Evolutionary conservation across 441 rosid species (phyloP), one percentile per base, ranked within the genome.

Genomic region (Euphorbia schlechtendalii): DNA sequence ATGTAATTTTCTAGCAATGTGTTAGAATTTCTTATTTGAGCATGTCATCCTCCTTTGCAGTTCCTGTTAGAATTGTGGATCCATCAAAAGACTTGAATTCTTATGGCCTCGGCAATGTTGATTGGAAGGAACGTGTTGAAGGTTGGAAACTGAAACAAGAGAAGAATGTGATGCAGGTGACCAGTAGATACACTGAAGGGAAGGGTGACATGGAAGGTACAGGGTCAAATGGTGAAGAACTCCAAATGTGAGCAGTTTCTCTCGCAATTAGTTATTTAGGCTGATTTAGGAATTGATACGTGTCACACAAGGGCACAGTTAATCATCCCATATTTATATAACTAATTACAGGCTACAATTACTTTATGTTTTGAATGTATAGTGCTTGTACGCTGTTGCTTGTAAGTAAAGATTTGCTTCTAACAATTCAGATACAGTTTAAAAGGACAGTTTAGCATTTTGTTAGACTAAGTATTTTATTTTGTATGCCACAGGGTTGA

Each of bases 111-210:
- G 90, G 92, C 54, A 88, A 82, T 77, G 88, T 93, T 69, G 97
- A 93, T 81, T 93, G 97, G 98, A 93, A 93, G 82, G 98, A 90
- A 76, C 88, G 97, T 71, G 91, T 93, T 67, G 97, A 93, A 74
- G 92, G 98, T 55, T 93, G 98, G 98, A 93, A 93, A 76, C 89
- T 90, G 73, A 93, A 88, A 67, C 98, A 93, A 83, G 98, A 93
- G 68, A 93, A 88, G 75, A 86, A 77, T 71, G 80, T 82, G 80
- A 69, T 80, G 82, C 96, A 87, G 68, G 75, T 84, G 87, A 83
- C 81, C 63, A 82, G 73, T 76, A 85, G 89, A 78, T 82, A 86
- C 65, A 65, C 81, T 71, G 97, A 90, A 80, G 96, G 92, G 71
- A 93, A 90, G 78, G 96, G 96, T 52, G 97, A 93, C 71, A 80